Conservation (phyloP, 225 moss, liverwort and hornwort genomes). For the Sphagnum tenellum region DNA sequence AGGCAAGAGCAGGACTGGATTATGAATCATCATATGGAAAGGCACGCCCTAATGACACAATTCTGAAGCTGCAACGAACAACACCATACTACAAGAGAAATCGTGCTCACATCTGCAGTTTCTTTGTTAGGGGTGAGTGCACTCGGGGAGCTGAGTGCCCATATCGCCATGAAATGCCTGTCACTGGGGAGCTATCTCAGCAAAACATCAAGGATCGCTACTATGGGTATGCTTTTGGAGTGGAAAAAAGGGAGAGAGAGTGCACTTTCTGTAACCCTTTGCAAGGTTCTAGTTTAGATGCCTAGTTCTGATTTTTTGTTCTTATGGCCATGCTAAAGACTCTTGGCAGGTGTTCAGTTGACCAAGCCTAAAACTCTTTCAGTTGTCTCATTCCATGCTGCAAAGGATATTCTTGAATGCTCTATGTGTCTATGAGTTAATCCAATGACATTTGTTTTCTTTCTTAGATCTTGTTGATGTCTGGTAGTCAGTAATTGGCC, state of each 20-base stretch:
- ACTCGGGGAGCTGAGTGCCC: conserved; percentile 55
- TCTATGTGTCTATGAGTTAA: too few species aligned
- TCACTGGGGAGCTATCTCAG: conserved; percentile 50
- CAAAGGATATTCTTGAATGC: too few species aligned
- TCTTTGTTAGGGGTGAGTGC: conserved; percentile 51
- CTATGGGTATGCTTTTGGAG: conserved; percentile 24
- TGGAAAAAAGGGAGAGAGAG: background rate
- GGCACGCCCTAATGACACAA: conserved; percentile 52
- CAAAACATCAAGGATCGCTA: conserved; percentile 60
- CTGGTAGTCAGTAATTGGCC: too few species aligned
- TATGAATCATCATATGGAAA: conserved; percentile 54
- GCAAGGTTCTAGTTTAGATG: too few species aligned
- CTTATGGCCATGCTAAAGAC: background rate
- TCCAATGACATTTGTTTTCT: too few species aligned
- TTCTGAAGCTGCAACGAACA: conserved; percentile 47
- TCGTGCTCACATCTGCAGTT: conserved; percentile 53
- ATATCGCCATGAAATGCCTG: conserved; percentile 58
- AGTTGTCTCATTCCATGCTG: too few species aligned
- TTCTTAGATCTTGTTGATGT: too few species aligned
- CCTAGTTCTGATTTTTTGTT: too few species aligned
- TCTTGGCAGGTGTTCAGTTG: too few species aligned
- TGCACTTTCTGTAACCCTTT: too few species aligned
- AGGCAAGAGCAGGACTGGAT: conserved; percentile 51
- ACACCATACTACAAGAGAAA: conserved; percentile 56
- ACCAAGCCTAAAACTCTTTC: too few species aligned